Percentiles rank a stretch among this genome's conserved stretches.
Conservation (phyloP, 805 yeast genomes). For the Zygosaccharomyces bailii region DNA sequence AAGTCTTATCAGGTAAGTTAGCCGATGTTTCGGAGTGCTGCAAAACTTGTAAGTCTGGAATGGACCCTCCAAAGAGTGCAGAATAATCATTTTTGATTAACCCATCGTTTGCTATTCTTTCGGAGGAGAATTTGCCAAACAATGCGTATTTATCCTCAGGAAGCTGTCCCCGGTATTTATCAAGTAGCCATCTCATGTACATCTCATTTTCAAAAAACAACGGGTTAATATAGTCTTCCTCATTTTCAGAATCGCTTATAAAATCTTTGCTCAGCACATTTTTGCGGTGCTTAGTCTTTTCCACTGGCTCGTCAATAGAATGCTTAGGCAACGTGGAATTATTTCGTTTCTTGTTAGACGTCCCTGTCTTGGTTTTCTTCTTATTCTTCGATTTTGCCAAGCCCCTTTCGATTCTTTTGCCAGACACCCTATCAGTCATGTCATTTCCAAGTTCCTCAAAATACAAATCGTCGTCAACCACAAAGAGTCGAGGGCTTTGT, state of each 20-base stretch:
- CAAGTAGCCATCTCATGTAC: conserved; percentile 33
- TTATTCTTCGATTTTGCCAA: conserved; percentile 25
- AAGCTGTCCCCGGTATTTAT: conserved; percentile 28
- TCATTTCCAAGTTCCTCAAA: conserved; percentile 25
- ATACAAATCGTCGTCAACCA: conserved; percentile 26
- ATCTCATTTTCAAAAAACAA: conserved; percentile 37
- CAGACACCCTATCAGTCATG: conserved; percentile 9
- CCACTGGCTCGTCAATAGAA: conserved; percentile 14
- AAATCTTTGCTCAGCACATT: conserved; percentile 30
- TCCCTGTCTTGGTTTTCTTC: conserved; percentile 7
- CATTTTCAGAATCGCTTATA: conserved; percentile 36
- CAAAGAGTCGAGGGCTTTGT: conserved; percentile 14
- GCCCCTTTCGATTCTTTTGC: conserved; percentile 20
- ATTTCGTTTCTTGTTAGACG: conserved; percentile 1
- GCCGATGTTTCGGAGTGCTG: neutral
- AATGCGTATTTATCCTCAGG: conserved; percentile 21
- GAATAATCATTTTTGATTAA: conserved; percentile 19
- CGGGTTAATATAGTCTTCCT: conserved; percentile 22
- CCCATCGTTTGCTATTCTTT: conserved; percentile 30
- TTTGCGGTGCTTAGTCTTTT: conserved; percentile 10
- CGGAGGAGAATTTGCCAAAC: conserved; percentile 30
- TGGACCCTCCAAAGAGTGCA: conserved; percentile 31
- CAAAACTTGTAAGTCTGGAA: conserved; percentile 18
- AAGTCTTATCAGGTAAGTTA: conserved; percentile 20
- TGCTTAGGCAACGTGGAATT: conserved; percentile 15